These are phyloP conservation scores for Clavispora carvajalis DNA, from an alignment of 805 yeast genomes.

Conservation along the genomic window DNA sequence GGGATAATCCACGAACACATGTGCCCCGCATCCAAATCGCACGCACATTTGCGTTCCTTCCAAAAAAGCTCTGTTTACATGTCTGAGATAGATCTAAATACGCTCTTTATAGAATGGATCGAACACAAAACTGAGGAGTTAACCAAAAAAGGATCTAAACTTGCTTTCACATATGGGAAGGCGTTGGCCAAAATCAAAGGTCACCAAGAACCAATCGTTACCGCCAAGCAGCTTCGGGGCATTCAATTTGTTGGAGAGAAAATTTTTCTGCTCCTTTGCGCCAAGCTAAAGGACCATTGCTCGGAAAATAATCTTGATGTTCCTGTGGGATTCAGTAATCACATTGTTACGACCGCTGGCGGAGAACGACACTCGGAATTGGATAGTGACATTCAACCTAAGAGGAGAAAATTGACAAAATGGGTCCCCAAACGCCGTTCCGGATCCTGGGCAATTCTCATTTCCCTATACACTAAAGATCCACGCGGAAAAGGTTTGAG, in stretches of 20 bases:
- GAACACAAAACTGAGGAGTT: slow-evolving; percentile 46
- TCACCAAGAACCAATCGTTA: slow-evolving; percentile 40
- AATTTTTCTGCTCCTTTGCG: slow-evolving; percentile 47
- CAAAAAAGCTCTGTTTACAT: neutral
- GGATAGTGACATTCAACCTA: slow-evolving; percentile 7
- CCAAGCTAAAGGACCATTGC: slow-evolving; percentile 51
- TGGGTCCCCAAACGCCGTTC: slow-evolving; percentile 73
- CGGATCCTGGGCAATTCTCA: slow-evolving; percentile 79
- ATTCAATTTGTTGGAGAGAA: slow-evolving; percentile 72
- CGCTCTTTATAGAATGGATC: slow-evolving; percentile 53
- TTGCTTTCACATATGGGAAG: slow-evolving; percentile 46
- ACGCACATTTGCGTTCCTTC: neutral
- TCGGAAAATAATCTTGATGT: slow-evolving; percentile 40
- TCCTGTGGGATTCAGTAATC: slow-evolving; percentile 34
- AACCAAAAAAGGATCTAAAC: slow-evolving; percentile 45
- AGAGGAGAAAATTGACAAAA: slow-evolving; percentile 13
- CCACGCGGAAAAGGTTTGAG: slow-evolving; percentile 50
- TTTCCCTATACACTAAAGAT: slow-evolving; percentile 53
- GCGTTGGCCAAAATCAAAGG: slow-evolving; percentile 51
- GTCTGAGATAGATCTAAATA: slow-evolving; percentile 38
- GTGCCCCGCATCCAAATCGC: neutral
- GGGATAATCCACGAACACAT: neutral
- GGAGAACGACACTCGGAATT: slow-evolving; percentile 12
- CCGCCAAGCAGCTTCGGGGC: slow-evolving; percentile 53
- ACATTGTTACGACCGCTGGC: slow-evolving; percentile 8